Conservation (phyloP, 2,329 filamentous ascomycete species). For the Fusarium sp. region DNA sequence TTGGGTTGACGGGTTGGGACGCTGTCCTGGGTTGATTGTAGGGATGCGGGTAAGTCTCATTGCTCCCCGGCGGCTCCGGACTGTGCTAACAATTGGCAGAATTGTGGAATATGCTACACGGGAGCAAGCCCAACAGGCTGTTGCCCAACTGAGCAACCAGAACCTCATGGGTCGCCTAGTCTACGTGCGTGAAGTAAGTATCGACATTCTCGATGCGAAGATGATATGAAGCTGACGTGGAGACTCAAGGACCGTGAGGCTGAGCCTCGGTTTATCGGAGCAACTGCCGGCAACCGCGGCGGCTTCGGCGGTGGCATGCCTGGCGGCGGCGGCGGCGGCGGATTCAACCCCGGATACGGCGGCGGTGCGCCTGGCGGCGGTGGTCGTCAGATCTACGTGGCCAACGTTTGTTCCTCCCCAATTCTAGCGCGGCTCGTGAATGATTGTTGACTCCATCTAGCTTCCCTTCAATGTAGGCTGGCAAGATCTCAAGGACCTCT, state of each 20-base stretch:
- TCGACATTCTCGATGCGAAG: too few species aligned
- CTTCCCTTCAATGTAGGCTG: conserved; percentile 97
- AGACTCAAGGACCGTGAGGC: conserved; percentile 85
- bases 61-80: neutral
- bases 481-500: conserved; percentile 98
- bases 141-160: conserved; percentile 98
- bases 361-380: conserved; percentile 56
- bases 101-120: conserved; percentile 99
- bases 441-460: conserved; percentile 58
- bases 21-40: conserved; percentile 87
- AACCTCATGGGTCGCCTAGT: conserved; percentile 98
- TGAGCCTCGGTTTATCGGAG: conserved; percentile 92
- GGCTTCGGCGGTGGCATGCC: conserved; percentile 64
- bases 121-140: conserved; percentile 98
- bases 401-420: conserved; percentile 80
- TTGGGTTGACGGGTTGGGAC: conserved; percentile 99
- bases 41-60: conserved; percentile 93
- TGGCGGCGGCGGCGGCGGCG: conserved; percentile 65
- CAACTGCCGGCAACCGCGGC: conserved; percentile 68
- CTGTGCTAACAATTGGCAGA: conserved; percentile 60
- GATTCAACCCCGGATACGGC: conserved; percentile 65
- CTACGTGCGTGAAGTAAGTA: conserved; percentile 91
- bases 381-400: conserved; percentile 90
- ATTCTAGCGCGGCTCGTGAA: conserved; percentile 17
- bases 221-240: neutral